phyloP scores from a whole-genome alignment of 352 stramenopile species.

The Globisporangium sylvaticum region DNA sequence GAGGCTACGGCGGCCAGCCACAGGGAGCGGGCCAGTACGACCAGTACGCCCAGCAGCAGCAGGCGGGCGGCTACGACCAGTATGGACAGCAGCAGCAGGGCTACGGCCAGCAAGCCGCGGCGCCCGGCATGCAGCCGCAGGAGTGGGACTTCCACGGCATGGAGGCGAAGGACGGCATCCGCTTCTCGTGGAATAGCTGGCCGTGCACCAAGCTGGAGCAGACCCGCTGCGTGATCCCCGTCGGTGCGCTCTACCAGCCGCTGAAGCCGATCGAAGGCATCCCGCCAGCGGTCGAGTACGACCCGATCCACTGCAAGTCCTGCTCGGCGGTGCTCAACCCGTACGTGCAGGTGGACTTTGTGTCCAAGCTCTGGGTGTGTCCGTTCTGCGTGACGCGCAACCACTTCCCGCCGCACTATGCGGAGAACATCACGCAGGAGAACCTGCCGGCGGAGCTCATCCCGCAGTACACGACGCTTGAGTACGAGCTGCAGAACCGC shows the following conservation, averaged over 20 bases:
- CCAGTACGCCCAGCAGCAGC: slow-evolving; percentile 29
- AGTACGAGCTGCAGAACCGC: slow-evolving; percentile 97
- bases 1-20: slow-evolving; percentile 34
- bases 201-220: slow-evolving; percentile 97
- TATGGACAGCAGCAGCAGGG: slow-evolving; percentile 35
- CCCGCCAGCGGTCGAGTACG: slow-evolving; percentile 93
- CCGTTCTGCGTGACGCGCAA: slow-evolving; percentile 99
- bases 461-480: slow-evolving; percentile 98
- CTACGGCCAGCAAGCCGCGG: slow-evolving; percentile 30
- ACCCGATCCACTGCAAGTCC: slow-evolving; percentile 97
- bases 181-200: slow-evolving; percentile 99
- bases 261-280: slow-evolving; percentile 96
- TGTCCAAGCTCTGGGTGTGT: slow-evolving; percentile 99
- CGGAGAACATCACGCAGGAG: slow-evolving; percentile 97
- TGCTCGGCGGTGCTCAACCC: slow-evolving; percentile 98
- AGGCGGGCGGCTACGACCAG: slow-evolving; percentile 36
- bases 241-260: slow-evolving; percentile 94
- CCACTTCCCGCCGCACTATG: slow-evolving; percentile 95
- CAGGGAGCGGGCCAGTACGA: slow-evolving; percentile 37
- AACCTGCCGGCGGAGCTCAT: slow-evolving; percentile 99
- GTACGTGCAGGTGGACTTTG: slow-evolving; percentile 98
- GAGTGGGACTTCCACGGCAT: slow-evolving; percentile 85
- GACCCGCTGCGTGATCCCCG: slow-evolving; percentile 96
- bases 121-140: slow-evolving; percentile 67
- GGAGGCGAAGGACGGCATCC: slow-evolving; percentile 90